A percentile compares a stretch with the other conserved stretches of the same genome.
Conservation (phyloP, 257 asterid genomes). For the Handroanthus guayacan region DNA sequence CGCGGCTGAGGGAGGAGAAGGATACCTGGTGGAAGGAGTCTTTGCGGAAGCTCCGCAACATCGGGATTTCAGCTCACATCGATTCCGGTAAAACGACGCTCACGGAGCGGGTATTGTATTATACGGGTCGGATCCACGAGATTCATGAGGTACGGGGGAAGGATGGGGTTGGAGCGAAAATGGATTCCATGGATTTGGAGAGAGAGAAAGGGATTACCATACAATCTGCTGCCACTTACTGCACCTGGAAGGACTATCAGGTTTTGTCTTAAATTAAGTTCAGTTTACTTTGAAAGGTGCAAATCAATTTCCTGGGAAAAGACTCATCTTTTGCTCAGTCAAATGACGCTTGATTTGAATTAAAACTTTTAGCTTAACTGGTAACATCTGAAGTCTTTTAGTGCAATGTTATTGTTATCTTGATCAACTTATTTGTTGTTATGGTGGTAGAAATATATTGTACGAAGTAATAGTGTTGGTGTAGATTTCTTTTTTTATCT, state of each 20-base stretch:
- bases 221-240: conserved; percentile 97
- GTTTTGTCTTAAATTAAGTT: conserved; percentile 35
- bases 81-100: conserved; percentile 97
- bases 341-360: background rate
- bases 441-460: too few species aligned
- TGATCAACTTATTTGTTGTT: background rate
- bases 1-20: conserved; percentile 76
- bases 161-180: conserved; percentile 98
- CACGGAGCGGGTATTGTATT: conserved; percentile 85
- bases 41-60: conserved; percentile 75
- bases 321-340: conserved; percentile 1
- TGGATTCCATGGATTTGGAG: conserved; percentile 99
- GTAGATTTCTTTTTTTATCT: too few species aligned
- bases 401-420: background rate
- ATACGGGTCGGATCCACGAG: conserved; percentile 98
- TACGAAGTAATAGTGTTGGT: too few species aligned
- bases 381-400: background rate
- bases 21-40: conserved; percentile 89
- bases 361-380: background rate
- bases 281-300: conserved; percentile 16
- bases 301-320: background rate
- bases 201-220: conserved; percentile 98
- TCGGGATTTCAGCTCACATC: conserved; percentile 96
- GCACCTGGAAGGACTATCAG: conserved; percentile 95
- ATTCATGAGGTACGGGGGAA: conserved; percentile 95